A percentile compares a stretch with the other conserved stretches of the same genome.
phyloP scores from a whole-genome alignment of 2,329 filamentous ascomycete genomes.

The Aspergillus pseudoviridinutans region DNA sequence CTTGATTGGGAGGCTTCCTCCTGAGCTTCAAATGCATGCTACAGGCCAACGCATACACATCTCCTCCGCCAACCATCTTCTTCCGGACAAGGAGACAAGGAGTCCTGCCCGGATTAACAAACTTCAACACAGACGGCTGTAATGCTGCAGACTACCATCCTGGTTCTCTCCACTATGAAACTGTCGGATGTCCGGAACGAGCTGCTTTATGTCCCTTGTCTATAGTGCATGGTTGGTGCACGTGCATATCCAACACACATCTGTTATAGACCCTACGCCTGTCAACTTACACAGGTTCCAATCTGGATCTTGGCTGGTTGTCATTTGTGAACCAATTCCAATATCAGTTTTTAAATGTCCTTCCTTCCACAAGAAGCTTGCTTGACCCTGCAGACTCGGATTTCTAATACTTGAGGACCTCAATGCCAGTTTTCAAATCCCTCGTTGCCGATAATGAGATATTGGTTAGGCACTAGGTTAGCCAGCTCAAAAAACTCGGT shows the following conservation, averaged over 20 bases:
- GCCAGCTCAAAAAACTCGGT: background rate
- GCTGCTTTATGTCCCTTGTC: background rate
- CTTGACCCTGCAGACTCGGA: background rate
- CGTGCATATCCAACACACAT: background rate
- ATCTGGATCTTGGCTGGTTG: background rate
- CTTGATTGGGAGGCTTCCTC: background rate
- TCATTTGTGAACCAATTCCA: background rate
- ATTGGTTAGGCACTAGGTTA: background rate
- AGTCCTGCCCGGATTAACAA: background rate
- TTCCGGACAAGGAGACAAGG: background rate
- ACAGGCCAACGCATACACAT: background rate
- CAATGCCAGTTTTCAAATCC: background rate
- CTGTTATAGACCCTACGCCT: background rate
- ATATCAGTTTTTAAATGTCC: background rate
- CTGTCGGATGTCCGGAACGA: background rate
- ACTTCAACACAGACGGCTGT: background rate
- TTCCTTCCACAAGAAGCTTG: slow-evolving; percentile 1
- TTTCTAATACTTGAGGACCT: slow-evolving; percentile 1
- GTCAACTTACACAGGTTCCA: background rate
- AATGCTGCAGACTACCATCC: background rate
- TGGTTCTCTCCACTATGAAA: background rate
- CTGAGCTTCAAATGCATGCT: background rate
- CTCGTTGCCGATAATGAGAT: background rate
- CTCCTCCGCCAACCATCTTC: background rate
- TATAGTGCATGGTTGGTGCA: background rate